Evolutionary conservation across 495 filamentous ascomycete genomes (phyloP).

Genomic region (Lasiosphaeris hirsuta): DNA sequence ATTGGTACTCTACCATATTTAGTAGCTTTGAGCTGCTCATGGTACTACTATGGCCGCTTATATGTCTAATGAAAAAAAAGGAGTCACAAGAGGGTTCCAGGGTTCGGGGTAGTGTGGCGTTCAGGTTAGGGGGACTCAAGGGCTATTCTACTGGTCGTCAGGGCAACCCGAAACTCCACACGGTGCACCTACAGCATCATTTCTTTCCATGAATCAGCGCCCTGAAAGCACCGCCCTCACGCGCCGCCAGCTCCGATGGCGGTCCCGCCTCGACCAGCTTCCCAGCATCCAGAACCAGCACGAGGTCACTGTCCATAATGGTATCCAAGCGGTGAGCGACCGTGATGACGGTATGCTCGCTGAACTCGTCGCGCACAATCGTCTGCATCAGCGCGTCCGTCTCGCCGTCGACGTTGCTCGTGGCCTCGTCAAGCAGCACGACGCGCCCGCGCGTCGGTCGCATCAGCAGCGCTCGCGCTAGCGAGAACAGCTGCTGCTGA

Average conservation of each 20-base stretch:
- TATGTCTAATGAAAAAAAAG: no score
- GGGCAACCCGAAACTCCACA: no score
- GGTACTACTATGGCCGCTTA: no score
- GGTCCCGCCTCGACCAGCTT: conserved; percentile 38
- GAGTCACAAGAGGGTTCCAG: no score
- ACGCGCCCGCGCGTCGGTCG: conserved; percentile 9
- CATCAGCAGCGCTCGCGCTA: conserved; percentile 56
- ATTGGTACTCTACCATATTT: no score
- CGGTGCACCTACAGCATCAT: no score
- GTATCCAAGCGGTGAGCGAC: conserved; percentile 43
- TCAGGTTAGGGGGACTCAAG: no score
- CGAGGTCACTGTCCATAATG: conserved; percentile 40
- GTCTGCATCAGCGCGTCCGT: conserved; percentile 41
- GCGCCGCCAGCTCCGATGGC: conserved; percentile 21
- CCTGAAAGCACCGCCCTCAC: conserved; percentile 1
- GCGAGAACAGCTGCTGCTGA: conserved; percentile 58
- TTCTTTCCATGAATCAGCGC: no score
- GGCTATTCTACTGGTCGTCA: no score
- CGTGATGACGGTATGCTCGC: conserved; percentile 40
- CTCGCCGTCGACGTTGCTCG: conserved; percentile 37
- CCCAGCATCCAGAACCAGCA: conserved; percentile 37
- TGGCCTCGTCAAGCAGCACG: conserved; percentile 34
- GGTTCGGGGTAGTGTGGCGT: no score
- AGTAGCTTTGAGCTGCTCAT: no score
- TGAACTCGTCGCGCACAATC: conserved; percentile 39